Evolutionary conservation across 257 asterid species (phyloP).

Genomic region (Solanum pimpinellifolium): DNA sequence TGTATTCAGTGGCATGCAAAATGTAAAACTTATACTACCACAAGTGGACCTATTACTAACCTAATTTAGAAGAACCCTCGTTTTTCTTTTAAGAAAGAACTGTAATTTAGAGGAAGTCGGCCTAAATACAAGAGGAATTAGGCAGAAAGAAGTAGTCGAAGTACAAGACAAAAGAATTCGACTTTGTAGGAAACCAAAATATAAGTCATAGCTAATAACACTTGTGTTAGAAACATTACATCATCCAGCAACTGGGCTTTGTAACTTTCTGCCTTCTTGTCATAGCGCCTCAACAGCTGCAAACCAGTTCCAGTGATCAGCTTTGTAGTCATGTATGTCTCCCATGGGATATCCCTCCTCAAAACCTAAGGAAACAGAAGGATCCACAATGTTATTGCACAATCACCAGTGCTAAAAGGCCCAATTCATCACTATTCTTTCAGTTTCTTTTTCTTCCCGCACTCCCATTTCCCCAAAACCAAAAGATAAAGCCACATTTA

Average conservation of each 20-base stretch:
- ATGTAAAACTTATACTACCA: not conserved
- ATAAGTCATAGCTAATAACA: not conserved
- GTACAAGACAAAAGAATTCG: not conserved
- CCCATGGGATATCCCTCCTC: slow-evolving; percentile 95
- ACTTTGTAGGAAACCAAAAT: not conserved
- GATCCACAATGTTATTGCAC: not conserved
- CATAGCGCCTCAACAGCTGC: slow-evolving; percentile 85
- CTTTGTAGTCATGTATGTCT: slow-evolving; percentile 83
- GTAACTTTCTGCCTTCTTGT: slow-evolving; percentile 64
- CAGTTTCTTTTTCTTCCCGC: not conserved
- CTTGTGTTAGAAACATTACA: slow-evolving; percentile 19
- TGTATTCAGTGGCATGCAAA: not conserved
- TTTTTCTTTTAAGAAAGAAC: not conserved
- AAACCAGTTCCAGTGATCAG: slow-evolving; percentile 79
- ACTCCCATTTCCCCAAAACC: not conserved
- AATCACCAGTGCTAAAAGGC: not conserved
- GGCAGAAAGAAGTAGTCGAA: not conserved
- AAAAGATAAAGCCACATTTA: not conserved
- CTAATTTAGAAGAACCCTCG: not conserved
- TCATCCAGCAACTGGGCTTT: slow-evolving; percentile 84
- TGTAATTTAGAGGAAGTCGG: not conserved
- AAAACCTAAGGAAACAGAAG: slow-evolving; percentile 37
- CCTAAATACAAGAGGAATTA: not conserved
- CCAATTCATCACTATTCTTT: not conserved
- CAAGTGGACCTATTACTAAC: not conserved